Percentiles rank a stretch among this genome's conserved stretches.
Conservation (phyloP, 2,329 filamentous ascomycete genomes). For the Ceratocystis harringtonii region DNA sequence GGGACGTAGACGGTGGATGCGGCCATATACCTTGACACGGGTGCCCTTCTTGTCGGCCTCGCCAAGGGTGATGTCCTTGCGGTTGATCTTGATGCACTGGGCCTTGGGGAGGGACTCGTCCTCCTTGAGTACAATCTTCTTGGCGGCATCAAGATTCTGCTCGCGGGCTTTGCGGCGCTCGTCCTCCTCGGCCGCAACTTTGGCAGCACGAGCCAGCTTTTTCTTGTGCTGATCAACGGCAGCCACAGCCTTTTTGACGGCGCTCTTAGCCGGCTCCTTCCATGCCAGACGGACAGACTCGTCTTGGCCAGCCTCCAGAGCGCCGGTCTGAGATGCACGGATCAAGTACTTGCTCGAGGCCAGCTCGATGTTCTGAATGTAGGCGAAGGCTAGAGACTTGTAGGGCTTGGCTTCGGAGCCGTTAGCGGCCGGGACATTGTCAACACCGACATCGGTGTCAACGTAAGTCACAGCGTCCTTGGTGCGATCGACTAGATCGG, state of each 20-base stretch:
- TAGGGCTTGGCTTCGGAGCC: conserved; percentile 62
- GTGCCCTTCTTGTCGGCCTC: conserved; percentile 47
- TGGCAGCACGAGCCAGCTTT: conserved; percentile 66
- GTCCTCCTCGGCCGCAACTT: conserved; percentile 54
- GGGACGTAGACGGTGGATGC: conserved; percentile 64
- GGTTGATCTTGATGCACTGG: conserved; percentile 59
- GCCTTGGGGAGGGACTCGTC: conserved; percentile 59
- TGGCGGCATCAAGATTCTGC: conserved; percentile 56
- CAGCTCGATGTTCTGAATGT: conserved; percentile 51
- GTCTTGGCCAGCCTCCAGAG: conserved; percentile 47
- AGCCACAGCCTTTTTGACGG: conserved; percentile 69
- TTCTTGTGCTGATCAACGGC: conserved; percentile 64
- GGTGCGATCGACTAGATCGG: conserved; percentile 36
- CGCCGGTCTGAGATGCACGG: conserved; percentile 50
- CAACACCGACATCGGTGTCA: conserved; percentile 64
- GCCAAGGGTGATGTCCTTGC: conserved; percentile 48
- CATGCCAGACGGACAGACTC: conserved; percentile 50
- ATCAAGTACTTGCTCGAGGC: conserved; percentile 46
- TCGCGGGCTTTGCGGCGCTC: conserved; percentile 57
- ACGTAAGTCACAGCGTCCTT: conserved; percentile 48
- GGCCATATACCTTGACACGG: conserved; percentile 64
- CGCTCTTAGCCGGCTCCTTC: conserved; percentile 72
- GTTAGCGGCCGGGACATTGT: conserved; percentile 44
- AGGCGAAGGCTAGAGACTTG: conserved; percentile 66
- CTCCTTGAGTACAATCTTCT: conserved; percentile 56